Evolutionary conservation across 257 asterid species (phyloP).

Genomic region (Gardenia jasminoides): DNA sequence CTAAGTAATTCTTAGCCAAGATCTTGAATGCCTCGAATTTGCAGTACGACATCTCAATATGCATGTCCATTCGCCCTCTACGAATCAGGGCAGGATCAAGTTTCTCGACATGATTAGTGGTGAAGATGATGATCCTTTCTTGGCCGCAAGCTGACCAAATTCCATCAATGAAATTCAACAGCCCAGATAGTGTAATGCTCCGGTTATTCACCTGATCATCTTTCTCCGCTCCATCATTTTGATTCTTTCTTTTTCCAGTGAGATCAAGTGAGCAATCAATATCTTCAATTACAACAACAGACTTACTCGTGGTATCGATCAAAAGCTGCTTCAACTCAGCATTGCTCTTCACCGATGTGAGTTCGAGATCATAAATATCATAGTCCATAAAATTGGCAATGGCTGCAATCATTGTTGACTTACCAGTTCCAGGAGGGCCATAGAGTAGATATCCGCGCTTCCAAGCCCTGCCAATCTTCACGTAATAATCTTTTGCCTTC

Average conservation of each 20-base stretch:
- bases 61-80: constrained; percentile 64
- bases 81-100: constrained; percentile 60
- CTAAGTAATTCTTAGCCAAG: constrained; percentile 24
- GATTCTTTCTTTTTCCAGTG: too few species aligned
- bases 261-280: too few species aligned
- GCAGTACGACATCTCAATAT: constrained; percentile 50
- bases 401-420: constrained; percentile 34
- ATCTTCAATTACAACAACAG: too few species aligned
- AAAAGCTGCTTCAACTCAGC: too few species aligned
- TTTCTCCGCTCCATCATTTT: too few species aligned
- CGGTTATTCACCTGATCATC: constrained; percentile 21
- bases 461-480: constrained; percentile 27
- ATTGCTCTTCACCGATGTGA: constrained; percentile 20
- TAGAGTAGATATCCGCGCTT: constrained; percentile 27
- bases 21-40: constrained; percentile 36
- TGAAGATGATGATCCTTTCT: constrained; percentile 45
- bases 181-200: constrained; percentile 57
- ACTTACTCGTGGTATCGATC: not conserved
- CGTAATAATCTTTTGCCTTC: constrained; percentile 25
- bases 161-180: constrained; percentile 63
- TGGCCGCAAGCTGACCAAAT: constrained; percentile 49
- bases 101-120: constrained; percentile 52
- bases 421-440: constrained; percentile 35
- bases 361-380: constrained; percentile 24
- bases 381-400: constrained; percentile 30